phyloP scores from a whole-genome alignment of 2,329 filamentous ascomycete genomes.

The Camillea tinctor region DNA sequence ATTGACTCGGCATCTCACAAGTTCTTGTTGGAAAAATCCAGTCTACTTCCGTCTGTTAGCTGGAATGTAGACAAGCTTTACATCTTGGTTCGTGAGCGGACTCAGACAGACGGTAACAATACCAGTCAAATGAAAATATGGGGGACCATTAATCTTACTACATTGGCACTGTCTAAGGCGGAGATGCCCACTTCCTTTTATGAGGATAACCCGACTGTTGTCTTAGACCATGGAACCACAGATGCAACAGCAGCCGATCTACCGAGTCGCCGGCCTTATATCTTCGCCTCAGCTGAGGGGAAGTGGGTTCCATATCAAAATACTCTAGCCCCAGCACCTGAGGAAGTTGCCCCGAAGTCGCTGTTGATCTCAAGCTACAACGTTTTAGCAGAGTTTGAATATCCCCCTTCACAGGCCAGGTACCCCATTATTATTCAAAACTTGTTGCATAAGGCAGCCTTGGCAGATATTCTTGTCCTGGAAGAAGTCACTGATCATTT shows the following conservation, averaged over 20 bases:
- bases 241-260: not conserved
- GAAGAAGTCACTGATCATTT: slow-evolving; percentile 67
- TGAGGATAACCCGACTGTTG: not conserved
- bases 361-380: slow-evolving; percentile 50
- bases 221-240: not conserved
- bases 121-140: slow-evolving; percentile 55
- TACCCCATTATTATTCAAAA: slow-evolving; percentile 44
- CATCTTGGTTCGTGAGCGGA: slow-evolving; percentile 51
- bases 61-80: slow-evolving; percentile 51
- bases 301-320: slow-evolving; percentile 21
- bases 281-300: slow-evolving; percentile 11
- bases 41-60: slow-evolving; percentile 43
- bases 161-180: slow-evolving; percentile 15
- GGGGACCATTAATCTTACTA: slow-evolving; percentile 45
- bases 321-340: not conserved
- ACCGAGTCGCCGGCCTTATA: slow-evolving; percentile 18
- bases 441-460: slow-evolving; percentile 41
- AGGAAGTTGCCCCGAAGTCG: slow-evolving; percentile 8
- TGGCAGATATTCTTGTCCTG: slow-evolving; percentile 50
- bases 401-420: slow-evolving; percentile 42
- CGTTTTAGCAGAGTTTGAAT: slow-evolving; percentile 50
- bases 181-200: slow-evolving; percentile 15
- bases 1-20: slow-evolving; percentile 43
- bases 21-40: slow-evolving; percentile 52
- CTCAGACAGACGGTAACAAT: slow-evolving; percentile 27